phyloP scores from a whole-genome alignment of 192 early-diverging fungal species.

The Phycomyces nitens region DNA sequence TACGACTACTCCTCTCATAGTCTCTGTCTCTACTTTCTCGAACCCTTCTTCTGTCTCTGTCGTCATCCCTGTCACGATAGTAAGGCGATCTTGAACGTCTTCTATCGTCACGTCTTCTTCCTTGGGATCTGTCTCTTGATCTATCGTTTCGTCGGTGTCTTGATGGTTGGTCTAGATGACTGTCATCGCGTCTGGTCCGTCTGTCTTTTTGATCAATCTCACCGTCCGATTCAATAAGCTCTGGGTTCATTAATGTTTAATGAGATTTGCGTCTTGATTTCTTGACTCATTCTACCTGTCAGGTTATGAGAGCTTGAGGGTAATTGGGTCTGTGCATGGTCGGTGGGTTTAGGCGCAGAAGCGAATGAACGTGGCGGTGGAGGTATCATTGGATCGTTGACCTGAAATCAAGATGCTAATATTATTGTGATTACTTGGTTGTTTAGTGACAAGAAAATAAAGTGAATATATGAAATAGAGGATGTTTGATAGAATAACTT shows the following conservation, averaged over 20 bases:
- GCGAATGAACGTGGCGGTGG: conserved; percentile 17
- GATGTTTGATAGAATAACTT: too few species aligned
- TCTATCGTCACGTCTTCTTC: neutral
- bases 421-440: too few species aligned
- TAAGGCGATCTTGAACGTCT: neutral
- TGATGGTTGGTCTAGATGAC: neutral
- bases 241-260: neutral
- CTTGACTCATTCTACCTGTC: neutral
- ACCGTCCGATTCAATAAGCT: neutral
- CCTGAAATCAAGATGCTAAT: too few species aligned
- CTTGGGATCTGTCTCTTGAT: neutral
- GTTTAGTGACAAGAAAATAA: too few species aligned
- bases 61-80: neutral
- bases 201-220: neutral
- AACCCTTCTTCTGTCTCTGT: neutral
- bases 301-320: conserved; percentile 15
- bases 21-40: neutral
- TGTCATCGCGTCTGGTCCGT: neutral
- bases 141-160: neutral
- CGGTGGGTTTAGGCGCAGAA: conserved; percentile 2
- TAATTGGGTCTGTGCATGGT: neutral
- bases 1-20: neutral
- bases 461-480: too few species aligned
- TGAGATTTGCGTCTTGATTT: neutral
- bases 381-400: neutral